A percentile compares a stretch with the other conserved stretches of the same genome.
Conservation (phyloP, 352 stramenopile genomes). For the Globisporangium nagaii region DNA sequence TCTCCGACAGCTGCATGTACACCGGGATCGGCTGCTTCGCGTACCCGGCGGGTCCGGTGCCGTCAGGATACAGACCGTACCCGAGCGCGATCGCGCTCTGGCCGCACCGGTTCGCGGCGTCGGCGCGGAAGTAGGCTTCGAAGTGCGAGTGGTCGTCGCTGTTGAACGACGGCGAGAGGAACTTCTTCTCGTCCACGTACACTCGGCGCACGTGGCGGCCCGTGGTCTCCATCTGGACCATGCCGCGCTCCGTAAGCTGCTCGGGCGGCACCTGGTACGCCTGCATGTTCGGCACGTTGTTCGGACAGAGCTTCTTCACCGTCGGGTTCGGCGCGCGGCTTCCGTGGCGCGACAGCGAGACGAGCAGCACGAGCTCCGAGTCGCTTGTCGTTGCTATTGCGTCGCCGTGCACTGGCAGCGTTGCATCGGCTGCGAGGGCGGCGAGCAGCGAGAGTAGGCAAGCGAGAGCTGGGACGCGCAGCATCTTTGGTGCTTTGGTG, state of each 20-base stretch:
- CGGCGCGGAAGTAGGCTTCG: slow-evolving; percentile 70
- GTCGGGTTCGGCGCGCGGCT: slow-evolving; percentile 66
- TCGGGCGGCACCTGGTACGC: slow-evolving; percentile 61
- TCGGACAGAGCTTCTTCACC: slow-evolving; percentile 55
- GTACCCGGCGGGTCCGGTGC: slow-evolving; percentile 53
- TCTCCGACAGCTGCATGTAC: slow-evolving; percentile 78
- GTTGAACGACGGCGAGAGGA: slow-evolving; percentile 65
- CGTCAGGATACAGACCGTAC: slow-evolving; percentile 66
- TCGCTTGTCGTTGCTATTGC: slow-evolving; percentile 9
- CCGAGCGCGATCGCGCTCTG: slow-evolving; percentile 67
- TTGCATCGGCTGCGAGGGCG: not conserved
- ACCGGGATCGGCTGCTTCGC: slow-evolving; percentile 59
- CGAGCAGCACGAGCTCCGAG: slow-evolving; percentile 56
- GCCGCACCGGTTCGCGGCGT: slow-evolving; percentile 59
- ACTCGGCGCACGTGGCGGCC: slow-evolving; percentile 61
- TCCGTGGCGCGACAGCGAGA: slow-evolving; percentile 68
- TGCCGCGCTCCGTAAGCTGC: slow-evolving; percentile 68
- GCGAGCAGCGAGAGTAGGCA: slow-evolving; percentile 4
- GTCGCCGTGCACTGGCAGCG: not conserved
- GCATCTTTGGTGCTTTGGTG: not conserved
- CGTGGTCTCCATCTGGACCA: slow-evolving; percentile 62
- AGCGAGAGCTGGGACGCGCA: slow-evolving; percentile 2
- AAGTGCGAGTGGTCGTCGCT: slow-evolving; percentile 50
- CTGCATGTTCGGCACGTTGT: slow-evolving; percentile 53
- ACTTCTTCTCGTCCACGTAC: slow-evolving; percentile 60